Evolutionary conservation across 2,329 filamentous ascomycete genomes (phyloP).

Genomic region (Cladophialophora yegresii): DNA sequence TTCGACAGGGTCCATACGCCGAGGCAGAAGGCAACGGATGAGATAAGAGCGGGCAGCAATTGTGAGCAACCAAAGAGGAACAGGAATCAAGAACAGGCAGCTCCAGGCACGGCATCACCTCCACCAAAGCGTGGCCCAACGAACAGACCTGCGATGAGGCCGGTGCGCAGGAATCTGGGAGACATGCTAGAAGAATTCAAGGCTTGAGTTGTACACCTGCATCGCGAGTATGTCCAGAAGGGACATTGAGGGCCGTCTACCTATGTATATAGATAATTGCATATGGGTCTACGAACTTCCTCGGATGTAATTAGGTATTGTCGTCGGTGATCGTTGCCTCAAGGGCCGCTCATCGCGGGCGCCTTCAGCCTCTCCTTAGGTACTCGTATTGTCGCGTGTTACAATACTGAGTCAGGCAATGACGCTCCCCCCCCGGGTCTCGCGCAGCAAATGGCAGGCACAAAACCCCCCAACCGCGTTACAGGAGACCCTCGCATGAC

Average conservation of each 20-base stretch:
- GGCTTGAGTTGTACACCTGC: neutral
- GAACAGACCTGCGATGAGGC: slow-evolving; percentile 10
- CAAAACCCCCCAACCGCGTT: neutral
- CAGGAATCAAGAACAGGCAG: slow-evolving; percentile 20
- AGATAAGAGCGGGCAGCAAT: neutral
- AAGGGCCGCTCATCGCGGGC: neutral
- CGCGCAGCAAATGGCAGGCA: neutral
- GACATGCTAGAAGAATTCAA: slow-evolving; percentile 26
- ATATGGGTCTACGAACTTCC: neutral
- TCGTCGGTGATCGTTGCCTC: neutral
- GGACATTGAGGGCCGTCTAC: neutral
- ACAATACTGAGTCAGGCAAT: neutral
- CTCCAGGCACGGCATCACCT: slow-evolving; percentile 21
- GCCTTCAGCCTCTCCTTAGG: neutral
- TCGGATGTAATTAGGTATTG: neutral
- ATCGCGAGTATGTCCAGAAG: neutral
- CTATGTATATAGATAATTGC: neutral
- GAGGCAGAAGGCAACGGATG: slow-evolving; percentile 1
- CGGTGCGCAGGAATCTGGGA: slow-evolving; percentile 13
- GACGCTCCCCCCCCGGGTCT: neutral
- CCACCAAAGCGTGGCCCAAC: slow-evolving; percentile 25
- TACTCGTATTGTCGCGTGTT: neutral
- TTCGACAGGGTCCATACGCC: slow-evolving; percentile 32
- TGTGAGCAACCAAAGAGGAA: slow-evolving; percentile 24
- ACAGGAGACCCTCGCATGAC: neutral